phyloP scores from a whole-genome alignment of 306 rosid genomes.

The Senna tora region DNA sequence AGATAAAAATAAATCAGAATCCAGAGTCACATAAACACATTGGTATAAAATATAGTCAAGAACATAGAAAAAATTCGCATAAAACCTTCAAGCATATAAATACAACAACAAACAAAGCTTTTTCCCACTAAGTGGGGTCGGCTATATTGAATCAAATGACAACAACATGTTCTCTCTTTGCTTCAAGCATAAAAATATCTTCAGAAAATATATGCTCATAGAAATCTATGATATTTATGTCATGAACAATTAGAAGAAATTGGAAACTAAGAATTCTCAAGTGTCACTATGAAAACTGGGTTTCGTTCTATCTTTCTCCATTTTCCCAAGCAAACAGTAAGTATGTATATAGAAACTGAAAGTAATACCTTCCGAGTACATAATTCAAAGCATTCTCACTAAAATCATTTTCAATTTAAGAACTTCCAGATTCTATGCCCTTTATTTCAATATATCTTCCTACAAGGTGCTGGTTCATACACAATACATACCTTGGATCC shows the following conservation, averaged over 20 bases:
- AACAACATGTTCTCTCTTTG: too few relatives aligned
- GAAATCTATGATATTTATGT: constrained; percentile 9
- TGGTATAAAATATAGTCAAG: neutral
- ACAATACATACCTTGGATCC: constrained; percentile 76
- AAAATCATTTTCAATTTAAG: constrained; percentile 2
- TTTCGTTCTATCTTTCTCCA: neutral
- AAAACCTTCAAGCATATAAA: constrained; percentile 14
- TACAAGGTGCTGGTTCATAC: constrained; percentile 18
- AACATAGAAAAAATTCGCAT: constrained; percentile 22
- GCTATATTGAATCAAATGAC: too few relatives aligned
- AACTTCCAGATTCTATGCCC: constrained; percentile 5
- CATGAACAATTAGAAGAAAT: neutral
- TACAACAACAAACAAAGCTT: too few relatives aligned
- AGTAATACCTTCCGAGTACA: neutral
- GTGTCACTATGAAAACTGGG: neutral
- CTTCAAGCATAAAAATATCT: constrained; percentile 17
- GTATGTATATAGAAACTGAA: constrained; percentile 19
- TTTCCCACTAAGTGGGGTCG: too few relatives aligned
- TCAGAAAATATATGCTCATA: constrained; percentile 5
- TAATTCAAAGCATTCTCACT: constrained; percentile 13
- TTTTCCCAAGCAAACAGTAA: constrained; percentile 23
- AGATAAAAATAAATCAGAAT: constrained; percentile 9
- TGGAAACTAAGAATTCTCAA: constrained; percentile 15
- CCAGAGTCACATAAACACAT: neutral
- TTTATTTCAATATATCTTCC: constrained; percentile 13